Percentiles rank a stretch among this genome's conserved stretches.
phyloP scores from a whole-genome alignment of 441 rosid species.

The Populus hybrid region DNA sequence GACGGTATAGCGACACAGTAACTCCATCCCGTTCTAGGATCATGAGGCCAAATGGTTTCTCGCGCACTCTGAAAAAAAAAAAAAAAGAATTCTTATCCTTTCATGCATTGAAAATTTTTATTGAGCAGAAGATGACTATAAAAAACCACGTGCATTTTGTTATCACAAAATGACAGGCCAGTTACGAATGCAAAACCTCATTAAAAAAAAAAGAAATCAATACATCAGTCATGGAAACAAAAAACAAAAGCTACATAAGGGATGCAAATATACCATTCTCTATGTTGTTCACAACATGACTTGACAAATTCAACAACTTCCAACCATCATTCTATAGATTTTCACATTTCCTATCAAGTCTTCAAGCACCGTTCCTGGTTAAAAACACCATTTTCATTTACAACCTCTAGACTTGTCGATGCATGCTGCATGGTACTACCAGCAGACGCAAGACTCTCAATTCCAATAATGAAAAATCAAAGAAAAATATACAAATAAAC shows the following conservation, averaged over 20 bases:
- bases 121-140: neutral
- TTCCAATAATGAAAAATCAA: neutral
- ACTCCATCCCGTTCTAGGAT: conserved; percentile 91
- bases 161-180: neutral
- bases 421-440: too few relatives aligned
- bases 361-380: too few relatives aligned
- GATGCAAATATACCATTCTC: too few relatives aligned
- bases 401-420: too few relatives aligned
- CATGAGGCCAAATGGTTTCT: conserved; percentile 95
- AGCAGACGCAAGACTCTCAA: too few relatives aligned
- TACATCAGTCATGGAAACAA: neutral
- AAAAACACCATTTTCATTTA: too few relatives aligned
- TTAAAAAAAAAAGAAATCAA: too few relatives aligned
- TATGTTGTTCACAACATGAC: neutral
- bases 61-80: conserved; percentile 65
- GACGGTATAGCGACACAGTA: conserved; percentile 88
- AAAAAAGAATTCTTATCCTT: conserved; percentile 6
- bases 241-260: neutral
- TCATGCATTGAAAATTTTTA: neutral
- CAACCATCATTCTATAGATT: neutral
- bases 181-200: neutral
- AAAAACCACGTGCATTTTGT: neutral
- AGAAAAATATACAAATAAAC: too few relatives aligned
- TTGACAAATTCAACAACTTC: neutral
- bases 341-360: too few relatives aligned